A percentile compares a stretch with the other conserved stretches of the same genome.
phyloP scores from a whole-genome alignment of 257 asterid genomes.

The Forsythia suspensa region DNA sequence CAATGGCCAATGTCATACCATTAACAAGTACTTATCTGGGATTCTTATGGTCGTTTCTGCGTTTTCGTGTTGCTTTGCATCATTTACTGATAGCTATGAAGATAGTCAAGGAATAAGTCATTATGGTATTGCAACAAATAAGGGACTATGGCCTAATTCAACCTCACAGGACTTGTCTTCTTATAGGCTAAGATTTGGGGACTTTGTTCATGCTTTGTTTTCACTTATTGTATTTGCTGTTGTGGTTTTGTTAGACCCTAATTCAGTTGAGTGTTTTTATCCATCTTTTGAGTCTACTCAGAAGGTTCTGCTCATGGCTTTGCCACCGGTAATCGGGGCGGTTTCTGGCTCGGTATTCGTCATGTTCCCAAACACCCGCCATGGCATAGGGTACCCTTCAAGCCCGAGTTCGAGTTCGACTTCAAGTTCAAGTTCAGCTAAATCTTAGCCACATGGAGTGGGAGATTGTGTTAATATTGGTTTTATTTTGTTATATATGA shows the following conservation, averaged over 20 bases:
- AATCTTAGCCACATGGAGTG: background rate
- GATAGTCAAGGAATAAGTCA: constrained; percentile 50
- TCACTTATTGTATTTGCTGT: constrained; percentile 54
- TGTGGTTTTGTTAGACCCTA: constrained; percentile 60
- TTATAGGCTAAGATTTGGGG: constrained; percentile 54
- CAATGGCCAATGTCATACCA: constrained; percentile 60
- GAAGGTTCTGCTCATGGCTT: constrained; percentile 52
- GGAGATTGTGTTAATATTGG: background rate
- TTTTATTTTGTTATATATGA: background rate
- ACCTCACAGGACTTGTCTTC: constrained; percentile 39
- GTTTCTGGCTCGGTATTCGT: constrained; percentile 51
- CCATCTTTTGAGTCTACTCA: constrained; percentile 60
- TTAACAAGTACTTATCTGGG: constrained; percentile 56
- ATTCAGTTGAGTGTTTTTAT: constrained; percentile 63
- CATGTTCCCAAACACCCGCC: constrained; percentile 62
- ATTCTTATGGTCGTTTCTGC: constrained; percentile 45
- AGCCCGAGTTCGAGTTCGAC: constrained; percentile 16
- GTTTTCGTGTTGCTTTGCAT: constrained; percentile 61
- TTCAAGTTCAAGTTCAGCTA: constrained; percentile 4
- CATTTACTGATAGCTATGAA: constrained; percentile 76
- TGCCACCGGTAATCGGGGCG: constrained; percentile 67
- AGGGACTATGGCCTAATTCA: constrained; percentile 69
- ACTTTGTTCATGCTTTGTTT: constrained; percentile 62
- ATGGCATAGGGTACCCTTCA: constrained; percentile 73
- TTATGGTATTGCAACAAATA: constrained; percentile 65